Percentiles rank a stretch among this genome's conserved stretches.
These are phyloP conservation scores for Zoysia pacifica DNA, from an alignment of 176 grass and related monocot species.

Conservation along the genomic window DNA sequence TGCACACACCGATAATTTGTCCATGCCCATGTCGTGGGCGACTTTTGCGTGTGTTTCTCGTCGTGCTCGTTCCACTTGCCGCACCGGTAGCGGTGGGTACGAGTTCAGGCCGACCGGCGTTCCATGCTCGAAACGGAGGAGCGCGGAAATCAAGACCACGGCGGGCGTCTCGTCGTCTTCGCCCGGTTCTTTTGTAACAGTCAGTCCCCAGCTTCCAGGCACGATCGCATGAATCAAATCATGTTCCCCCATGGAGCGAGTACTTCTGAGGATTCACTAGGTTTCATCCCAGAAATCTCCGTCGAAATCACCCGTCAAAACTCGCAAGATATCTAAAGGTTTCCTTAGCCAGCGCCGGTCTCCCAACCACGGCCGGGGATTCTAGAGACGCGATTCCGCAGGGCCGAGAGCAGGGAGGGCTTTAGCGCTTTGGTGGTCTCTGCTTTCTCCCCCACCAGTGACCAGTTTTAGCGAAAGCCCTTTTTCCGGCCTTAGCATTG, in stretches of 20 bases:
- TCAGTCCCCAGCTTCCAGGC: neutral
- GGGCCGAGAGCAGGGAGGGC: neutral
- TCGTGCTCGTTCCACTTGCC: conserved; percentile 1
- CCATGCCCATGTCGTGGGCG: neutral
- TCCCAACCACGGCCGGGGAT: neutral
- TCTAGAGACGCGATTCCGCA: neutral
- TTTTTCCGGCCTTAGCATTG: conserved; percentile 1
- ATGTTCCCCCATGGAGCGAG: neutral
- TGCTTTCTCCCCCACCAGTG: conserved; percentile 15
- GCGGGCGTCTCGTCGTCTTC: neutral
- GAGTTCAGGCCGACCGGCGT: neutral
- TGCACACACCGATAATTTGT: too few species aligned
- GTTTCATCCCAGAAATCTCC: neutral
- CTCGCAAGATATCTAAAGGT: too few species aligned
- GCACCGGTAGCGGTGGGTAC: neutral
- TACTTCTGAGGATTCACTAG: neutral
- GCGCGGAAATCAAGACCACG: conserved; percentile 12
- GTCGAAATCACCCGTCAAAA: neutral
- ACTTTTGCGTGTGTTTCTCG: neutral
- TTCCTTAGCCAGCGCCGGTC: neutral
- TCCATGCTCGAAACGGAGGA: neutral
- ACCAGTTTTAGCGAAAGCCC: conserved; percentile 22
- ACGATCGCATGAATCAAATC: neutral
- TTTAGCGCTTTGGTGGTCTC: conserved; percentile 37
- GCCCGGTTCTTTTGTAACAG: neutral